Base-by-base conservation (phyloP, 305 asterid genomes). In the Salvia sclarea region DNA sequence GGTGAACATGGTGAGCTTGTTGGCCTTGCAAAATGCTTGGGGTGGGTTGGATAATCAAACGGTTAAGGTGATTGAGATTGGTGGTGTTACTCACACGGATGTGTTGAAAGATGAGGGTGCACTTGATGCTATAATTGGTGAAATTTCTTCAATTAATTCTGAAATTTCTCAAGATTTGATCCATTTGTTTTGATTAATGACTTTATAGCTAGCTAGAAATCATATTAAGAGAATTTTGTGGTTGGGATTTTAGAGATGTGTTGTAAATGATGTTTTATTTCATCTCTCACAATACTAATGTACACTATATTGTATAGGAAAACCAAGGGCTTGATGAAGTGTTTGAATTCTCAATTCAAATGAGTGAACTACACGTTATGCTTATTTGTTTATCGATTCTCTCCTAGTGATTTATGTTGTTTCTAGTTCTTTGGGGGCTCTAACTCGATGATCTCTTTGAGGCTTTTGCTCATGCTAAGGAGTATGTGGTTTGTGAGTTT, bases 1-100 rank as follows among this genome's bases (percentile, higher is more conserved):
- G 0, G 98, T 90, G 74, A 90, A 88, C 60, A 82, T 83, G 94
- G 57, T 72, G 44, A 92, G 98, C 87, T 76, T 90, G 80, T 37
- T 82, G 66, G 90, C 88, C 2, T 33, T 88, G 44, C 86, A 83
- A 56, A 25, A 76, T 16, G 77, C 70, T 3, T 80, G 88, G 88
- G 80, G 53, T 24, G 78, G 79, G 5, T 13, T 72, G 3, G 60
- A 58, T 10, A 65, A 79, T 41, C 82, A 84, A 14, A 41, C 83
- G 5, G 64, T 85, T n/a, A 83, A 85, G 70, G 80, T 90, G 77
- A 54, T 87, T n/a, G 80, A 78, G 71, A 10, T 90, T 31, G 76
- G 64, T n/a, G 95, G 94, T 24, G 86, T 85, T 75, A 79, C 96
- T 63, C 97, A 92, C 64, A 67, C 88, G 1, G 57, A 63, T 6